These are phyloP conservation scores for Fonsecaea pedrosoi DNA, from an alignment of 2,329 filamentous ascomycete genomes.

Conservation along the genomic window DNA sequence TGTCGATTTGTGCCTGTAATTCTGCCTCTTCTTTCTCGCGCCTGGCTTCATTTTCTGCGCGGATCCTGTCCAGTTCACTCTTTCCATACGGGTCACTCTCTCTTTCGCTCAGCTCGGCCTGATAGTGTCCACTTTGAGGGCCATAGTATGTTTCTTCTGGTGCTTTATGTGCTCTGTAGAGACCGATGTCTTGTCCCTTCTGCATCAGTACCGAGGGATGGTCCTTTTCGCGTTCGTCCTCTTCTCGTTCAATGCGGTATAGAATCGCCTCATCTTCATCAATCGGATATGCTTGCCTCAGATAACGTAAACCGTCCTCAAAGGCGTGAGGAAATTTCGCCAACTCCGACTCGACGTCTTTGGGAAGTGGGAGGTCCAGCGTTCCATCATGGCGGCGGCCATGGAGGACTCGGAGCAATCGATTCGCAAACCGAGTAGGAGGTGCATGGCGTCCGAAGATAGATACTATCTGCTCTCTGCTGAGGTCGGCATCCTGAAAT, in stretches of 20 bases:
- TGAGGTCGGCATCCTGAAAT: conserved; percentile 34
- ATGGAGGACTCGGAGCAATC: conserved; percentile 49
- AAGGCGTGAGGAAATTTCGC: conserved; percentile 41
- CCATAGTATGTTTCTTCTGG: conserved; percentile 14
- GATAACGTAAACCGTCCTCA: conserved; percentile 49
- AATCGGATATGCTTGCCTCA: conserved; percentile 51
- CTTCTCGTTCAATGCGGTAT: conserved; percentile 47
- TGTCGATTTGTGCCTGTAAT: conserved; percentile 60
- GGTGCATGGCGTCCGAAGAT: conserved; percentile 35
- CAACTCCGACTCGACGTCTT: conserved; percentile 47
- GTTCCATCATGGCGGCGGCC: conserved; percentile 54
- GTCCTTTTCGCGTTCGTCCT: conserved; percentile 34
- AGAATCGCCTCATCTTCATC: conserved; percentile 59
- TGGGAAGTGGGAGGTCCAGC: conserved; percentile 52
- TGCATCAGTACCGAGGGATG: conserved; percentile 39
- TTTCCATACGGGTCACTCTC: conserved; percentile 52
- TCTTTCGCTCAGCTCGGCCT: conserved; percentile 48
- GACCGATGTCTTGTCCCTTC: conserved; percentile 49
- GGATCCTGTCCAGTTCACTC: conserved; percentile 50
- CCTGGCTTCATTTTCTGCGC: conserved; percentile 50
- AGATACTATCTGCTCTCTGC: conserved; percentile 22
- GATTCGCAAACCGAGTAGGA: conserved; percentile 33
- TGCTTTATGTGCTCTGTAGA: conserved; percentile 38
- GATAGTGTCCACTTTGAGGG: conserved; percentile 51
- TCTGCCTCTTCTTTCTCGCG: conserved; percentile 53